Conservation (phyloP, 768 basidiomycete genomes). For the Boletus patriciae region DNA sequence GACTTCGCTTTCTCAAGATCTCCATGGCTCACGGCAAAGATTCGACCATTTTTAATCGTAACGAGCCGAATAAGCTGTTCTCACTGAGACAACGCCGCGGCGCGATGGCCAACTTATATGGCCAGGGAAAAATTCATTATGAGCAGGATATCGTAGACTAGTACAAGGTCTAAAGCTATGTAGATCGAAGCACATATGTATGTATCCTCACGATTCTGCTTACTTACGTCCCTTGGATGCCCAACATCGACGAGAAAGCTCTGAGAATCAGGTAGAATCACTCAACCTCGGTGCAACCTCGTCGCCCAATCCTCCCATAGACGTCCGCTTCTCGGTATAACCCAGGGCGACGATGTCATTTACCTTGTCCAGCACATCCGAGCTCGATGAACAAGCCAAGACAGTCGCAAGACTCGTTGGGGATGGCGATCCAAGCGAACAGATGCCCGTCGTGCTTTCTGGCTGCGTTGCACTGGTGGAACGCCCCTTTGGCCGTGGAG, state of each 20-base stretch:
- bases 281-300: background rate
- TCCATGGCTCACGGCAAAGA: too few relatives aligned
- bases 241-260: background rate
- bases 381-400: conserved; percentile 23
- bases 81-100: too few relatives aligned
- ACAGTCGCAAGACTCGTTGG: conserved; percentile 24
- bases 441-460: conserved; percentile 9
- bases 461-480: background rate
- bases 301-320: background rate
- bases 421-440: conserved; percentile 21
- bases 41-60: too few relatives aligned
- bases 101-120: too few relatives aligned
- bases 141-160: background rate
- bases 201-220: background rate
- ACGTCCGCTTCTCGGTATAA: conserved; percentile 27
- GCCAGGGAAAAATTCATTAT: background rate
- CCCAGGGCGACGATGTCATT: conserved; percentile 39
- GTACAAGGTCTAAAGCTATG: background rate
- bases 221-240: too few relatives aligned
- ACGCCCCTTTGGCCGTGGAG: conserved; percentile 8
- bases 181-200: conserved; percentile 5
- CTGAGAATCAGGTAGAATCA: background rate
- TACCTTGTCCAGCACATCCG: conserved; percentile 33
- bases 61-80: too few relatives aligned
- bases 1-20: too few relatives aligned